Evolutionary conservation across 495 filamentous ascomycete genomes (phyloP), one percentile per base, ranked within the genome.

Genomic region (Alectoria sarmentosa): DNA sequence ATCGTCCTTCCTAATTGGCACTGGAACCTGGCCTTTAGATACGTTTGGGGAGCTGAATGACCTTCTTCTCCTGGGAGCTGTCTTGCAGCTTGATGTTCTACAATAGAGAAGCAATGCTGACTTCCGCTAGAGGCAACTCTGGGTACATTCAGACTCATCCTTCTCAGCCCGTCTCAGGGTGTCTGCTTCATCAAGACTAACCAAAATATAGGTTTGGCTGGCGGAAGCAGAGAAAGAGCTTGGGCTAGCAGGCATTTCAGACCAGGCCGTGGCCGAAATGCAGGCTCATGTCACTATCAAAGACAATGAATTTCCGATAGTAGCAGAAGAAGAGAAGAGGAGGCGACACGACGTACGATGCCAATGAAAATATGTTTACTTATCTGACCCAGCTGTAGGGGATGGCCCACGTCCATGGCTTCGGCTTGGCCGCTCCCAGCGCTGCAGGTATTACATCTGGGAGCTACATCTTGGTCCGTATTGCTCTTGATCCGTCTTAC

Each of bases 381-480:
- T 15, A 32, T 54, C 49, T 54, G 28, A 54, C 6, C 10, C 10
- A 30, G 14, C 58, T 60, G 38, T 39, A 60, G 41, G 61, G 57
- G 7, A 86, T 87, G 83, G 80, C 81, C 64, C 88, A 91, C 74
- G 88, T 92, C 49, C 84, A 91, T 71, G 84, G 87, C 13, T 90
- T 84, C 68, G 89, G 87, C 4, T 75, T 82, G 70, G 83, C 81
- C 58, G 90, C 90, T 14, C 91, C 92, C 6, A 87, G 85, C 55
- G 92, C 92, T 46, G 90, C 89, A 26, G 90, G 90, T 28, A 90
- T 93, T 72, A 95, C 92, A 96, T 77, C 86, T 82, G 76, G 92
- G 87, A 62, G 87, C 85, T 46, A 82, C 74, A 71, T 78, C 73
- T 57, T 79, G 76, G 71, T 79, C 72, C 64, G 71, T 41, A 23